Evolutionary conservation across 1,284 basidiomycete species (phyloP).

Genomic region (Volvariella volvacea): DNA sequence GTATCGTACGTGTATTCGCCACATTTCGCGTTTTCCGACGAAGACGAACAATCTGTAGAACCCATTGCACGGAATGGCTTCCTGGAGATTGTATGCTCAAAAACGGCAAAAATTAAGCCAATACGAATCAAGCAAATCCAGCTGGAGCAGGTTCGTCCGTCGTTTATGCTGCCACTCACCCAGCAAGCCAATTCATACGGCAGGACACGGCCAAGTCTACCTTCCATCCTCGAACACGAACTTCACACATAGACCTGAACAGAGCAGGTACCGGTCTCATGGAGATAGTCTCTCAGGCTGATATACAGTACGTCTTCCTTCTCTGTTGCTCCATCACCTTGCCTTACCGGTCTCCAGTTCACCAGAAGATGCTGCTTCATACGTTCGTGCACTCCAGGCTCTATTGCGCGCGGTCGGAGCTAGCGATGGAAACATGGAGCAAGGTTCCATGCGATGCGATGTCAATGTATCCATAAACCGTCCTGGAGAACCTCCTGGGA

Average conservation of each 20-base stretch:
- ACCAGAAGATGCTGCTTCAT: conserved; percentile 88
- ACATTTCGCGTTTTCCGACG: conserved; percentile 15
- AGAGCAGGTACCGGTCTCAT: conserved; percentile 86
- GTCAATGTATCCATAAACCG: conserved; percentile 90
- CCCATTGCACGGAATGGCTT: conserved; percentile 75
- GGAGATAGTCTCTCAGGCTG: conserved; percentile 95
- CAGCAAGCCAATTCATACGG: conserved; percentile 63
- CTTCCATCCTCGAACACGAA: conserved; percentile 47
- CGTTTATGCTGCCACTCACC: background rate
- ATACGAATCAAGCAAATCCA: conserved; percentile 93
- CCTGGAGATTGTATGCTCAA: conserved; percentile 49
- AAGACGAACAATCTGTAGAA: conserved; percentile 29
- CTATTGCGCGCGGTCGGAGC: conserved; percentile 80
- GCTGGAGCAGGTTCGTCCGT: conserved; percentile 78
- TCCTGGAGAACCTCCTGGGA: conserved; percentile 61
- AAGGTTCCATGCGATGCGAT: conserved; percentile 94
- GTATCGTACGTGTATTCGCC: conserved; percentile 43
- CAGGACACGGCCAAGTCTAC: conserved; percentile 95
- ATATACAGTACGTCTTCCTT: conserved; percentile 59
- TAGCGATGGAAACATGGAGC: conserved; percentile 96
- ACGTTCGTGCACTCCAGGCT: conserved; percentile 81
- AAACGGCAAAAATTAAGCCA: conserved; percentile 24
- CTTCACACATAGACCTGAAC: conserved; percentile 82
- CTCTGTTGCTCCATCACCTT: background rate
- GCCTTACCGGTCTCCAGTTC: conserved; percentile 40